Base-by-base conservation (phyloP, 176 grass and related monocot species). In the Chrysopogon serrulatus region DNA sequence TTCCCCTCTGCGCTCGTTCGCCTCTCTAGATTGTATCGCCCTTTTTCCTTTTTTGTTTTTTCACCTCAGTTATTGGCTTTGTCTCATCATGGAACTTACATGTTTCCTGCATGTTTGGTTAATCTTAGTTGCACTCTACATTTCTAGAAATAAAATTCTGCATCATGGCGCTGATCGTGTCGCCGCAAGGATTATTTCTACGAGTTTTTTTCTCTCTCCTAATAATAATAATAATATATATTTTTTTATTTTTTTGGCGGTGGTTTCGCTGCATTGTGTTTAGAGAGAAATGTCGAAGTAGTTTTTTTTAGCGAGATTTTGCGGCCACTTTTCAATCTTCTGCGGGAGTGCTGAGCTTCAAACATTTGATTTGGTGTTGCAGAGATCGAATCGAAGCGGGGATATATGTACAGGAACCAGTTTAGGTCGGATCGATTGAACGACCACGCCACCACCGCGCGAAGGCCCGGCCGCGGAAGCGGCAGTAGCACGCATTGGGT, bases 341-440 rank as follows among this genome's bases (percentile, higher is more conserved):
- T 74, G 18, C 34, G 19, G 35, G 54, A 48, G 40, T 2, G 4
- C 69, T 62, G 23, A 62, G 7, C 36, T 51, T 71, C 2, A 68
- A 31, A 6, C 2, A 27, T 30, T 32, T 26, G 4, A 63, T 43
- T 48, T 19, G 4, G 11, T 24, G 42, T 39, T 19, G 56, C 75
- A 88, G 81, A 9, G 6, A 82, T 73, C 43, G 33, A 67, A 56
- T 79, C 24, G 33, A 54, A 28, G 81, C 17, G 18, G 74, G 74
- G 43, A 88, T 84, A 79, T 72, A 84, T 88, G 86, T 79, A 88
- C 74, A 88, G 66, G 27, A 88, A 79, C 81, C 86, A 88, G 57
- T 56, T 79, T 35, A 71, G 74, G 74, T 30, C 67, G 34, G 81
- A 84, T 71, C 56, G 81, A n/a, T 88, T 74, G 66, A 83, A 88